Conservation (phyloP, 1,284 basidiomycete species). For the Rhodotorula sp. region DNA sequence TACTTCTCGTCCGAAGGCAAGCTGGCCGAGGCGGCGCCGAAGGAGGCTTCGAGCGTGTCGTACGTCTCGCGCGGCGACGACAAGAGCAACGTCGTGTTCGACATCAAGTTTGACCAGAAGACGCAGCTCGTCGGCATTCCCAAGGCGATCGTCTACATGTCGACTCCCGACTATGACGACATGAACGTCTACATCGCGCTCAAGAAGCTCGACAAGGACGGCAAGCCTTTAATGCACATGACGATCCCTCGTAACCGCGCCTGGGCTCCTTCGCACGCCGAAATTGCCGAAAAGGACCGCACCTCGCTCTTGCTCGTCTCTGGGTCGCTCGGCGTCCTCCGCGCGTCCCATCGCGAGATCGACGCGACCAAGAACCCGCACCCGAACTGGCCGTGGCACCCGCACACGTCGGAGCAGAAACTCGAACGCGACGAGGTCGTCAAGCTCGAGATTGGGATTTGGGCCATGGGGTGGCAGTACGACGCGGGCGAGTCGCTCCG, state of each 20-base stretch:
- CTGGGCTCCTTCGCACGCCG: slow-evolving; percentile 31
- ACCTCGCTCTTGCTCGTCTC: slow-evolving; percentile 27
- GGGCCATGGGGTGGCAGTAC: slow-evolving; percentile 44
- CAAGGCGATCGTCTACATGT: slow-evolving; percentile 43
- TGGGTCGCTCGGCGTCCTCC: slow-evolving; percentile 43
- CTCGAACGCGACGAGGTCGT: slow-evolving; percentile 42
- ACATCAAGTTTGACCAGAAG: slow-evolving; percentile 33
- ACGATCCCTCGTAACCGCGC: slow-evolving; percentile 40
- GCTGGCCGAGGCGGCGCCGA: slow-evolving; percentile 16
- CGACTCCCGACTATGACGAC: slow-evolving; percentile 42
- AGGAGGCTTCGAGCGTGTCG: slow-evolving; percentile 10
- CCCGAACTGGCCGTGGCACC: slow-evolving; percentile 17
- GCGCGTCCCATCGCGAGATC: slow-evolving; percentile 43
- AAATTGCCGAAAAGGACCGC: slow-evolving; percentile 33
- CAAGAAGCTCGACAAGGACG: slow-evolving; percentile 42
- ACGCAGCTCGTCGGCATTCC: slow-evolving; percentile 42
- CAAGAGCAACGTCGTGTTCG: slow-evolving; percentile 27
- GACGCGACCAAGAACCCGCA: slow-evolving; percentile 9
- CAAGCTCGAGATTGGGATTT: slow-evolving; percentile 44
- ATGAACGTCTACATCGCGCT: slow-evolving; percentile 44
- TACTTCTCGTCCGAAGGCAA: slow-evolving; percentile 34
- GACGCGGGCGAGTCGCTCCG: slow-evolving; percentile 42
- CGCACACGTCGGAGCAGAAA: slow-evolving; percentile 38
- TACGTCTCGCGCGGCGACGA: slow-evolving; percentile 34
- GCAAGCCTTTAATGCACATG: slow-evolving; percentile 37